These are phyloP conservation scores for Lactarius evosmus DNA, from an alignment of 768 basidiomycete genomes.

Conservation along the genomic window DNA sequence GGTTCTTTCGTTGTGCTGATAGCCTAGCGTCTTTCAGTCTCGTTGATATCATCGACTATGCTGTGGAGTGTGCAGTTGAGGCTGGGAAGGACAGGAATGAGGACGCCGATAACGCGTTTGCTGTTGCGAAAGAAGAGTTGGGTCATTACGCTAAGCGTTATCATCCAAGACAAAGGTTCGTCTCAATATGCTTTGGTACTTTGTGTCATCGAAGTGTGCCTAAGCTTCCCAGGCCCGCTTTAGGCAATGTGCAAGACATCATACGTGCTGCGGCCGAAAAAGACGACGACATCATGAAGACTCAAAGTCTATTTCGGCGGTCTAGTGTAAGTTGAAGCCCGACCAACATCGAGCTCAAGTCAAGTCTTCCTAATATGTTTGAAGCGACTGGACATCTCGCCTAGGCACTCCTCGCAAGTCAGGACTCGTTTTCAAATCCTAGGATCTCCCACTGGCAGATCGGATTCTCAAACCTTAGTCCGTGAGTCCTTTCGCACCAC, in stretches of 20 bases:
- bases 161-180: slow-evolving; percentile 20
- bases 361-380: not conserved
- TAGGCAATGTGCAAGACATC: slow-evolving; percentile 16
- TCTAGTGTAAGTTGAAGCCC: slow-evolving; percentile 3
- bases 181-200: not conserved
- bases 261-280: slow-evolving; percentile 18
- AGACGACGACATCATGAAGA: slow-evolving; percentile 14
- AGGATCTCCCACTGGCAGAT: slow-evolving; percentile 10
- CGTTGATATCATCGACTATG: slow-evolving; percentile 17
- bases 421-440: slow-evolving; percentile 22
- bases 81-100: slow-evolving; percentile 16
- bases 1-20: not conserved
- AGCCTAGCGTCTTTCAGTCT: slow-evolving; percentile 4
- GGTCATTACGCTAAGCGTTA: slow-evolving; percentile 15
- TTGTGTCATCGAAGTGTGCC: not conserved
- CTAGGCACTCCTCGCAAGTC: slow-evolving; percentile 4
- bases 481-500: not conserved
- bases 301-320: slow-evolving; percentile 9
- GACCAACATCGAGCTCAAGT: not conserved
- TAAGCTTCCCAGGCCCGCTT: slow-evolving; percentile 5
- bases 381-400: slow-evolving; percentile 6
- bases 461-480: slow-evolving; percentile 9
- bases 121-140: slow-evolving; percentile 12
- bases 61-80: slow-evolving; percentile 16
- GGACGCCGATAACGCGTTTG: slow-evolving; percentile 15